Evolutionary conservation across 1,139 yeast species (phyloP), one percentile per base, ranked within the genome.

Genomic region (Debaryomyces subglobosus): DNA sequence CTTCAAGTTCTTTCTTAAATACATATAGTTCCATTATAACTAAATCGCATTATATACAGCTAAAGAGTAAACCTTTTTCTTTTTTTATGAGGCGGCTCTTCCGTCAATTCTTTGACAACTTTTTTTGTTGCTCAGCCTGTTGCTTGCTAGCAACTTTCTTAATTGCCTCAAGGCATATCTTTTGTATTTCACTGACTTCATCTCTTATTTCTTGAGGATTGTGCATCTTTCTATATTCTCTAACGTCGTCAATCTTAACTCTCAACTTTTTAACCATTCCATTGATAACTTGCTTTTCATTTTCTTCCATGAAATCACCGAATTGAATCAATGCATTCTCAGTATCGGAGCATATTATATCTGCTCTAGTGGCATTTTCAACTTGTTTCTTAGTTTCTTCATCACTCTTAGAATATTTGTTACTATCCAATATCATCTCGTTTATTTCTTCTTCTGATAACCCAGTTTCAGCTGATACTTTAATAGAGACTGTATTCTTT

Each of bases 381-480:
- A 72, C 68, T 48, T 69, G 70, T 49, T 68, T 71, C 45, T 72
- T 67, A 49, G 66, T 61, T 44, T 70, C 72, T 39, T 70, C 74
- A 59, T 82, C 86, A 24, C 64, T 61, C 50, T 72, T 67, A 13
- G 75, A 69, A 49, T 70, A 69, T 24, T 60, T 65, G 30, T 68
- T 64, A 58, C 84, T 77, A 47, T 84, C 88, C 40, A 74, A 74
- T 10, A 87, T 76, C 60, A 86, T 69, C 41, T 67, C 65, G 34
- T 80, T 72, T 32, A 87, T 78, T 55, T 87, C 92, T 39, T 77
- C 78, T 56, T 84, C 86, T 0, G 87, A 75, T 52, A 87, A 67
- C 1, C 89, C 90, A 2, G 87, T 78, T 52, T 84, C 84, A 2
- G 86, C 88, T 21, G 86, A 79, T 0, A 87, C 90, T 35, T 86